Percentiles rank a stretch among this genome's conserved stretches.
Conservation (phyloP, 1,139 yeast species). For the Saccharomyces hybrid region DNA sequence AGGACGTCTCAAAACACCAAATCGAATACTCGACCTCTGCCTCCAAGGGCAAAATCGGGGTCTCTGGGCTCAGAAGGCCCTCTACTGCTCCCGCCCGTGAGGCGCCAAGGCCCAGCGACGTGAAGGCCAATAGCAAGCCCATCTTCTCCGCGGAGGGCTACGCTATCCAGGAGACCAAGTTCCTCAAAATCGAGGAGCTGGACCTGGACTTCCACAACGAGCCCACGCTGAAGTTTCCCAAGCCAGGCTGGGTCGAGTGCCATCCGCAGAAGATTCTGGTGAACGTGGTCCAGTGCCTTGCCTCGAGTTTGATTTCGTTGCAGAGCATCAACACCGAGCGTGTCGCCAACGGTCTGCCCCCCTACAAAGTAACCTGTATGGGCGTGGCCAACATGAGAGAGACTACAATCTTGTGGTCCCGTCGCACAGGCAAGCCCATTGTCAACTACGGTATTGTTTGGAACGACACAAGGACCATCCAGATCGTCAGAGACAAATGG, state of each 20-base stretch:
- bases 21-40: constrained; percentile 82
- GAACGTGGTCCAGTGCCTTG: constrained; percentile 72
- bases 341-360: constrained; percentile 41
- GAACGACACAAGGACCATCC: constrained; percentile 88
- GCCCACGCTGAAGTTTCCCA: constrained; percentile 66
- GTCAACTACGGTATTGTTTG: constrained; percentile 83
- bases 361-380: constrained; percentile 52
- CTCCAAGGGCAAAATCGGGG: constrained; percentile 35
- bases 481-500: constrained; percentile 60
- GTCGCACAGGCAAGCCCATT: constrained; percentile 73
- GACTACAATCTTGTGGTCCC: constrained; percentile 87
- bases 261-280: constrained; percentile 80
- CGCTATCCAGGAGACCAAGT: constrained; percentile 50
- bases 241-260: constrained; percentile 93
- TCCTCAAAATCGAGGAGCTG: constrained; percentile 54
- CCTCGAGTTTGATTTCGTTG: constrained; percentile 53
- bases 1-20: constrained; percentile 80
- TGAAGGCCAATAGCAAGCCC: constrained; percentile 34
- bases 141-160: constrained; percentile 71
- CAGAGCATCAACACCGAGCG: constrained; percentile 47
- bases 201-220: constrained; percentile 41
- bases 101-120: background rate
- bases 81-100: constrained; percentile 21
- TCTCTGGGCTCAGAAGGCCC: constrained; percentile 19
- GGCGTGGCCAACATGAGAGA: constrained; percentile 96